phyloP scores from a whole-genome alignment of 352 stramenopile genomes.

The Phytophthora meadii region DNA sequence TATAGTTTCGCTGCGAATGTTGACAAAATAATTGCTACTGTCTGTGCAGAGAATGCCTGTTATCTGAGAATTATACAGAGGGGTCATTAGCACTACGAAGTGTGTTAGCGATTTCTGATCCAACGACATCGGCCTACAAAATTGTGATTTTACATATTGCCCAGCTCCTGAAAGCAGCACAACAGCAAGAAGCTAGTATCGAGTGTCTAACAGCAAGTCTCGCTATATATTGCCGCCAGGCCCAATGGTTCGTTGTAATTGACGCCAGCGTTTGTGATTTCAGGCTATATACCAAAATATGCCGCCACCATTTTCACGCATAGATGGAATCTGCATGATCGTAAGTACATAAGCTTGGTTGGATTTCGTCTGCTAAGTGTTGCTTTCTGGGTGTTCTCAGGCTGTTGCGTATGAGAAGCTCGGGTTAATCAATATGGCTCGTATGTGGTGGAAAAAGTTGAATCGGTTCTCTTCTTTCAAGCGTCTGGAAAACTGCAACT shows the following conservation, averaged over 20 bases:
- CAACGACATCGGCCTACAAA: constrained; percentile 35
- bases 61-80: constrained; percentile 47
- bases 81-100: constrained; percentile 52
- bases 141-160: constrained; percentile 45
- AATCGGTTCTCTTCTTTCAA: not conserved
- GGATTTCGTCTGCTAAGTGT: not conserved
- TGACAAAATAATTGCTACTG: not conserved
- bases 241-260: too few species aligned
- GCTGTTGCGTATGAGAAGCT: constrained; percentile 47
- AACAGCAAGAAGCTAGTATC: constrained; percentile 42
- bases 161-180: constrained; percentile 45
- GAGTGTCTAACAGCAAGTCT: constrained; percentile 44
- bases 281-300: constrained; percentile 56
- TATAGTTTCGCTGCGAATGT: not conserved
- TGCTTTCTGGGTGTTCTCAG: constrained; percentile 18
- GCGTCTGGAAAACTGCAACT: not conserved
- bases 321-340: constrained; percentile 55
- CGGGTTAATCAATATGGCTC: constrained; percentile 10
- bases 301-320: constrained; percentile 49
- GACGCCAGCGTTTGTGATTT: not conserved
- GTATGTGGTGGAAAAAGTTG: constrained; percentile 54
- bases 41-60: constrained; percentile 49
- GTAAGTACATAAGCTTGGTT: constrained; percentile 27
- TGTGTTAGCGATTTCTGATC: constrained; percentile 46
- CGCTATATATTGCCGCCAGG: not conserved